Percentiles rank a stretch among this genome's conserved stretches.
Evolutionary conservation across 2,329 filamentous ascomycete species (phyloP).

Genomic region (Cryphonectria radicalis): DNA sequence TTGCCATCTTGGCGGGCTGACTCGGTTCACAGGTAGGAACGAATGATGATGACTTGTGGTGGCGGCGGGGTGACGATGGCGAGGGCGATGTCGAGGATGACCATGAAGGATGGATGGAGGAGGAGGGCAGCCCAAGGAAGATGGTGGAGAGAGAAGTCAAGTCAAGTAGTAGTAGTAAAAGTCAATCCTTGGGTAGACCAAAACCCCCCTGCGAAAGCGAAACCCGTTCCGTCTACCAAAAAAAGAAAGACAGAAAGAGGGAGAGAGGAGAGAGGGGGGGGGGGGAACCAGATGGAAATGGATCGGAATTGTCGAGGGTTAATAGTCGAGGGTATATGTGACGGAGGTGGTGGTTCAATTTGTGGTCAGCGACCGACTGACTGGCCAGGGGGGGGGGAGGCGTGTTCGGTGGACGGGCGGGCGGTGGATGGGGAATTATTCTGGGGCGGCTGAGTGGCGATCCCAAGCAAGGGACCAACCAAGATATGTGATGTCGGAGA

Average conservation of each 20-base stretch:
- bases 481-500: constrained; percentile 14
- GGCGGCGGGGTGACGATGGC: background rate
- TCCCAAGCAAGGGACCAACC: constrained; percentile 11
- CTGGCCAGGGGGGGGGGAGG: background rate
- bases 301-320: background rate
- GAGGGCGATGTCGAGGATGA: background rate
- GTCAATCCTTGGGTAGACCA: too few relatives aligned
- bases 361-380: background rate
- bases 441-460: constrained; percentile 14
- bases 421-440: constrained; percentile 11
- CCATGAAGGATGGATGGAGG: background rate
- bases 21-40: background rate
- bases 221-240: background rate
- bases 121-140: background rate
- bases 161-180: background rate
- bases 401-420: background rate
- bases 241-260: too few relatives aligned
- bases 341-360: background rate
- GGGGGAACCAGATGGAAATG: background rate
- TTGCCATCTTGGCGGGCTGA: constrained; percentile 8
- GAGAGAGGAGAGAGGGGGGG: background rate
- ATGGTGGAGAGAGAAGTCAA: background rate
- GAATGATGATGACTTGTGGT: background rate
- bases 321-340: background rate
- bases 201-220: too few relatives aligned